Base-by-base conservation (phyloP, 495 filamentous ascomycete species). In the Podospora pseudopauciseta region DNA sequence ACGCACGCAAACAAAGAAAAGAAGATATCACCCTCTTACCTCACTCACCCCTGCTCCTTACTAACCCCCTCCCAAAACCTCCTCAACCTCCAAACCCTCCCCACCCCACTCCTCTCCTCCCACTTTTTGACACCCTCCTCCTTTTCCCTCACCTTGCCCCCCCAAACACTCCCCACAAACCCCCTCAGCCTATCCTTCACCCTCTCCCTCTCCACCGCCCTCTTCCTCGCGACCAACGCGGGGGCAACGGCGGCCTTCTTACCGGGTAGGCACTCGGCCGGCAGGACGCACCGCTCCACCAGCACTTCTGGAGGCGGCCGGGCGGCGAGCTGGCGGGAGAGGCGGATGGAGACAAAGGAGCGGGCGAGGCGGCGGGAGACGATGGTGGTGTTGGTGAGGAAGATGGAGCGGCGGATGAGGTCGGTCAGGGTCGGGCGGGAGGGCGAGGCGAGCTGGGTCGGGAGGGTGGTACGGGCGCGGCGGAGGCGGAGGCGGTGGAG, bases 401-500 rank as follows among this genome's bases (percentile, higher is more conserved):
- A 86, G 74, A 90, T 88, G 70, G 76, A 80, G n/a, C 84, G 79
- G 2, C 75, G 74, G 59, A 84, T 82, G 23, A 86, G 82, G 39
- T 84, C 79, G 7, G 80, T 64, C 2, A 87, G 81, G 18, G 85
- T 80, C 5, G 87, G 87, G 9, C 87, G 84, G 13, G 75, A 75
- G 6, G 81, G 80, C 9, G 83, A 83, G 49, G 76, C 71, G 26
- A 89, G 78, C 56, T 81, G 76, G 32, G 81, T 79, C 3, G 80
- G 77, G 19, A 90, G 83, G 1, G 75, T 68, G 20, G 75, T 32
- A 59, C 85, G 84, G 55, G 80, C 82, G 66, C 74, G 79, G 65
- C 82, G 83, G 27, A 89, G 83, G 64, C 87, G 87, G 67, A 78
- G 77, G 58, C 72, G 74, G 72, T 88, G 86, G 18, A 88, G 75